Base-by-base conservation (phyloP, 148 eudicot genomes). In the Gaultheria prostrata region DNA sequence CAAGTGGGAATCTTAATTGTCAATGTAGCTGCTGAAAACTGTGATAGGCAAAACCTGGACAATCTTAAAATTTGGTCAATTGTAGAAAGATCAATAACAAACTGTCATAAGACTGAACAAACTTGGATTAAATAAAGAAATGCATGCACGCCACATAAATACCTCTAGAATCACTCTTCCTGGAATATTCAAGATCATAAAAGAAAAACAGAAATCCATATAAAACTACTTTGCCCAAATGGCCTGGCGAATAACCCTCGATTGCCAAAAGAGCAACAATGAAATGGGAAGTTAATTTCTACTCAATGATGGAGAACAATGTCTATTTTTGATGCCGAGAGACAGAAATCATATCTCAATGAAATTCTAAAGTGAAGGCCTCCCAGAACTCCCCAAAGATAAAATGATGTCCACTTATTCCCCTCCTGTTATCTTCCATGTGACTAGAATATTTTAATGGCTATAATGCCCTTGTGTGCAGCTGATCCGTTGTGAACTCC, bases 261-360 rank as follows among this genome's bases (percentile, higher is more conserved):
- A 28, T 11, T 14, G 80, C 24, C 14, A 4, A 77, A 24, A 28
- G 43, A 8, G 5, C 24, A 53, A 46, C 80, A 0, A n/a, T 49
- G 35, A 26, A 48, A 76, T n/a, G 49, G 79, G 79, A 49, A 76
- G n/a, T 51, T 50, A 28, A 77, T 11, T 77, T n/a, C 61, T 77
- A 51, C 80, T 26, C 59, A 77, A 51, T 77, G 24, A 24, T 3
- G 63, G 65, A 51, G 63, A 14, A 77, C 24, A 30, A 13, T 53
- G 6, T 45, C 14, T 17, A 43, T 49, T 74, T 76, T n/a, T 18
- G 1, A 75, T 46, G 18, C 78, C 54, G 1, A 35, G 13, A 39
- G 50, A 49, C 10, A 33, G 49, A 73, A 39, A 24, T 39, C 20
- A 39, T 9, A 39, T 73, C 77, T 35, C 77, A 39, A 35, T 35